These are phyloP conservation scores for Scheffersomyces amazonensis DNA, from an alignment of 805 yeast species.

Conservation along the genomic window DNA sequence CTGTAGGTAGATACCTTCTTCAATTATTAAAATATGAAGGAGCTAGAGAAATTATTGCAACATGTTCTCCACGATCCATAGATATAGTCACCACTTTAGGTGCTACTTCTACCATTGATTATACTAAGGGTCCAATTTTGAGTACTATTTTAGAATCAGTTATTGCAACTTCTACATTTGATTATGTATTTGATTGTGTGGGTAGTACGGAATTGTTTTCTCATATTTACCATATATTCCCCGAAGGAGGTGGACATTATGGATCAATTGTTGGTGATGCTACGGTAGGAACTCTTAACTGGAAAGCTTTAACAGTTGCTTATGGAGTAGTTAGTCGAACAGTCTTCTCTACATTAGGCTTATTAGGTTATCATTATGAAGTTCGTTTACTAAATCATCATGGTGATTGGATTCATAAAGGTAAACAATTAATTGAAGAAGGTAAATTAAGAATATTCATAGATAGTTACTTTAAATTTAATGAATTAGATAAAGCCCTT, in stretches of 20 bases:
- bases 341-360: slow-evolving; percentile 7
- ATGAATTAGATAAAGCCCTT: slow-evolving; percentile 49
- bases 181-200: slow-evolving; percentile 61
- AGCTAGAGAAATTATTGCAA: slow-evolving; percentile 52
- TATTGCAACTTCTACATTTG: slow-evolving; percentile 43
- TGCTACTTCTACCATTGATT: slow-evolving; percentile 58
- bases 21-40: slow-evolving; percentile 51
- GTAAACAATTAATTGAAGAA: slow-evolving; percentile 40
- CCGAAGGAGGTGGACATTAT: slow-evolving; percentile 47
- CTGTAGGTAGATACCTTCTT: slow-evolving; percentile 57
- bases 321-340: too few species aligned
- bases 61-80: slow-evolving; percentile 51
- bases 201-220: slow-evolving; percentile 55
- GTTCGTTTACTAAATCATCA: slow-evolving; percentile 11
- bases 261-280: slow-evolving; percentile 58
- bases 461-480: slow-evolving; percentile 52
- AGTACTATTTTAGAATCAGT: slow-evolving; percentile 33
- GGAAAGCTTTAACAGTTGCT: too few species aligned
- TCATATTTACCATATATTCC: slow-evolving; percentile 40
- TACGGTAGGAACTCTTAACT: too few species aligned
- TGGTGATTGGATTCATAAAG: slow-evolving; percentile 16
- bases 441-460: slow-evolving; percentile 45
- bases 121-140: slow-evolving; percentile 41
- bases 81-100: slow-evolving; percentile 48
- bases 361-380: slow-evolving; percentile 25